phyloP scores from a whole-genome alignment of 2,329 filamentous ascomycete species.

The Aspergillus brunneoviolaceus region DNA sequence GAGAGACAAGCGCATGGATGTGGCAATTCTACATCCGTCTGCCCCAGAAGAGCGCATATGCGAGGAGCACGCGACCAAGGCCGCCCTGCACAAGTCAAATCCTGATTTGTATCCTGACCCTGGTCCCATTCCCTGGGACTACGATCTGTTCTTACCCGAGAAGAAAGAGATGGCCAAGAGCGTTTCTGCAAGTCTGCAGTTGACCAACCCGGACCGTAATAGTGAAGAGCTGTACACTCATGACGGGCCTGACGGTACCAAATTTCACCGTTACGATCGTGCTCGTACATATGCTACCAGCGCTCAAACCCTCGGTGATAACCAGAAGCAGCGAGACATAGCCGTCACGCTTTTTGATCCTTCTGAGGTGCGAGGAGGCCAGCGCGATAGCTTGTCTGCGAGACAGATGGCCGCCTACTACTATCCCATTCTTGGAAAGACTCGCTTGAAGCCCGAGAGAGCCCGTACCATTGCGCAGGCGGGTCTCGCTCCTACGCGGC shows the following conservation, averaged over 20 bases:
- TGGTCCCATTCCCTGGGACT: slow-evolving; percentile 56
- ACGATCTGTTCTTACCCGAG: slow-evolving; percentile 59
- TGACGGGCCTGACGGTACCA: slow-evolving; percentile 43
- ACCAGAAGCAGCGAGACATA: slow-evolving; percentile 57
- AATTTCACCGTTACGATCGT: slow-evolving; percentile 56
- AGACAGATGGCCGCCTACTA: slow-evolving; percentile 60
- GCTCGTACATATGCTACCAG: slow-evolving; percentile 62
- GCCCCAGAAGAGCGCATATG: slow-evolving; percentile 49
- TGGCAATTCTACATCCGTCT: slow-evolving; percentile 56
- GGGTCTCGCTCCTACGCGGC: slow-evolving; percentile 39
- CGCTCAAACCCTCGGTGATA: slow-evolving; percentile 51
- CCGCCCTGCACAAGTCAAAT: slow-evolving; percentile 50
- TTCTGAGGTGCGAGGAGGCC: slow-evolving; percentile 25
- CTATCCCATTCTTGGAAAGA: slow-evolving; percentile 60
- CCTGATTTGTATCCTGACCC: slow-evolving; percentile 52
- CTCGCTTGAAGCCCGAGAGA: slow-evolving; percentile 54
- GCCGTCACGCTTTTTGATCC: slow-evolving; percentile 60
- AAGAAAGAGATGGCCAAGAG: slow-evolving; percentile 47
- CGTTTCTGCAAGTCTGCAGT: slow-evolving; percentile 58
- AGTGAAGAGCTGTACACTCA: slow-evolving; percentile 52
- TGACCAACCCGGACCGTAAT: slow-evolving; percentile 54
- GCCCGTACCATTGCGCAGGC: slow-evolving; percentile 45
- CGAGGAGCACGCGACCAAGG: slow-evolving; percentile 50
- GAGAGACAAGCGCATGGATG: slow-evolving; percentile 61
- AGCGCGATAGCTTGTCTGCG: slow-evolving; percentile 18